Evolutionary conservation across 768 basidiomycete genomes (phyloP).

Genomic region (Lenzites betulinus): DNA sequence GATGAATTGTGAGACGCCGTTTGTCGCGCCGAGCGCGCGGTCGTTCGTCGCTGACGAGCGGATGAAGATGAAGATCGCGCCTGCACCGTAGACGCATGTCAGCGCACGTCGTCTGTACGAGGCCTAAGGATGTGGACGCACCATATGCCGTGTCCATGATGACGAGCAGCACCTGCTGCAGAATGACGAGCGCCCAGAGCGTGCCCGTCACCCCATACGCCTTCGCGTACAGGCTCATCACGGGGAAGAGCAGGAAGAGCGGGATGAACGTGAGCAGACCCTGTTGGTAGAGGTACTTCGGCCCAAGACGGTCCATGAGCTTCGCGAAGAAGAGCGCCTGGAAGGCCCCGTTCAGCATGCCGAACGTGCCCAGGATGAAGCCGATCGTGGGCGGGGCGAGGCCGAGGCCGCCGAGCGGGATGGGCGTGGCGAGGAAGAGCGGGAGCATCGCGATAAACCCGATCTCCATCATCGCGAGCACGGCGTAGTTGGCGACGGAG

Average conservation of each 20-base stretch:
- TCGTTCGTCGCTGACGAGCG: conserved; percentile 31
- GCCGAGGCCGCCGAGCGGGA: conserved; percentile 41
- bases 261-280: conserved; percentile 30
- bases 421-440: conserved; percentile 42
- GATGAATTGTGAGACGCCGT: conserved; percentile 57
- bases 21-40: conserved; percentile 49
- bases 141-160: conserved; percentile 33
- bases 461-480: conserved; percentile 42
- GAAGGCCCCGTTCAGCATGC: conserved; percentile 38
- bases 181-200: conserved; percentile 29
- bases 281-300: conserved; percentile 32
- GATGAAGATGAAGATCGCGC: conserved; percentile 36
- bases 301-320: conserved; percentile 38
- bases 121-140: conserved; percentile 26
- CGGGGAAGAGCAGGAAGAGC: conserved; percentile 33
- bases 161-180: conserved; percentile 30
- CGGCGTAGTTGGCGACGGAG: conserved; percentile 37
- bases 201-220: conserved; percentile 14
- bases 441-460: conserved; percentile 39
- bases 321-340: conserved; percentile 41
- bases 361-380: conserved; percentile 37
- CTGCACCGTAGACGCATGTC: background rate
- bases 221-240: conserved; percentile 30
- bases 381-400: conserved; percentile 41
- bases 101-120: too few species aligned